These are phyloP conservation scores for Colletotrichum kahawae DNA, from an alignment of 2,329 filamentous ascomycete species.

Conservation along the genomic window DNA sequence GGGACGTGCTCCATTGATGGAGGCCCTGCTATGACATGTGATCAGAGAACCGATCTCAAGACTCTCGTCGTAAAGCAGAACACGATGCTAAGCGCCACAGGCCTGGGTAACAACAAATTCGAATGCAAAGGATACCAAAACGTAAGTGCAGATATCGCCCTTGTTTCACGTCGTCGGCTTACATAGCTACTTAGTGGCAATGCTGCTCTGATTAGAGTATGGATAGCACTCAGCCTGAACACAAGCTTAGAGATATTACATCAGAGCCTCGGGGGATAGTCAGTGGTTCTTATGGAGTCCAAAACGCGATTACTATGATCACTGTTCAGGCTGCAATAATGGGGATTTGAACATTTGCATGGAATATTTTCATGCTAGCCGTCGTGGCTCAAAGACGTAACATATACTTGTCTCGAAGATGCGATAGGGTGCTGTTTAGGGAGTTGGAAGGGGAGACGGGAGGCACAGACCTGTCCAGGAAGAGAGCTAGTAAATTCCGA, in stretches of 20 bases:
- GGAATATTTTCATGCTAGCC: too few relatives aligned
- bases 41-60: neutral
- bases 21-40: neutral
- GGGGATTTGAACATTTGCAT: too few relatives aligned
- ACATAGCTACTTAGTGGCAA: neutral
- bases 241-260: neutral
- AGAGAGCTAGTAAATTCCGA: too few relatives aligned
- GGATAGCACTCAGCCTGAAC: neutral
- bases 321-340: too few relatives aligned
- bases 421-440: too few relatives aligned
- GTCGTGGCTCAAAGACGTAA: too few relatives aligned
- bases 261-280: neutral
- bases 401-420: too few relatives aligned
- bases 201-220: neutral
- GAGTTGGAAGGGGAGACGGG: too few relatives aligned
- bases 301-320: too few relatives aligned
- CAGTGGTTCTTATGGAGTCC: neutral
- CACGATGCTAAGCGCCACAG: neutral
- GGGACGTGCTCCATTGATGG: neutral
- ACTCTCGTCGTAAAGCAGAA: neutral
- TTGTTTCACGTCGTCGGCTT: neutral
- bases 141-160: neutral
- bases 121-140: neutral
- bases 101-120: neutral
- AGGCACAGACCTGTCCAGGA: too few relatives aligned